These are phyloP conservation scores for Melanomma pulvis-pyrius DNA, from an alignment of 495 filamentous ascomycete genomes.

Conservation along the genomic window DNA sequence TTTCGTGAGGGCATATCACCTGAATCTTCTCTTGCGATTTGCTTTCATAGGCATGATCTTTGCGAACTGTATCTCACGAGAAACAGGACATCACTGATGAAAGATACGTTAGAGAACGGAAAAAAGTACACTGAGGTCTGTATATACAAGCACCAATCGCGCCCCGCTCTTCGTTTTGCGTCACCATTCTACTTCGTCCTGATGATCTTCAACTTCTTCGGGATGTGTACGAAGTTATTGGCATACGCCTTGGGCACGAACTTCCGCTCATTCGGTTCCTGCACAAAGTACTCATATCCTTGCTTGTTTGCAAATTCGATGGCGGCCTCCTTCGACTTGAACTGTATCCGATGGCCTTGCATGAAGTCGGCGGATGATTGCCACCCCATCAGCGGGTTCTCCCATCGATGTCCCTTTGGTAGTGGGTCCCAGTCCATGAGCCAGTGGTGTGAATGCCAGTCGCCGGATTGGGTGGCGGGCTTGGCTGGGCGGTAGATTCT, in stretches of 20 bases:
- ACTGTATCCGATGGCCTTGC: slow-evolving; percentile 88
- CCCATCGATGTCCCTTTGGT: slow-evolving; percentile 87
- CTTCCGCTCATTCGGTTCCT: slow-evolving; percentile 88
- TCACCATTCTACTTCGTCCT: slow-evolving; percentile 74
- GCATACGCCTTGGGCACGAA: slow-evolving; percentile 93
- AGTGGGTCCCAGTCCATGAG: slow-evolving; percentile 98
- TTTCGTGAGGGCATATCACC: too few relatives aligned
- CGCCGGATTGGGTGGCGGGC: slow-evolving; percentile 90
- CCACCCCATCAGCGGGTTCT: slow-evolving; percentile 98
- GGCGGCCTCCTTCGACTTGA: slow-evolving; percentile 93
- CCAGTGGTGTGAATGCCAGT: slow-evolving; percentile 81
- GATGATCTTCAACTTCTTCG: slow-evolving; percentile 87
- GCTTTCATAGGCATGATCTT: too few relatives aligned
- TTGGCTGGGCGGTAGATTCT: slow-evolving; percentile 92
- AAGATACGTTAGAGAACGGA: neutral
- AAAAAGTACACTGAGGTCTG: slow-evolving; percentile 1
- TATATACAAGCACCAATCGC: slow-evolving; percentile 18
- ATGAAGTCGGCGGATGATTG: slow-evolving; percentile 90
- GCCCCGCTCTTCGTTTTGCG: neutral
- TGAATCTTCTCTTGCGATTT: too few relatives aligned
- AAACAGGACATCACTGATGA: neutral
- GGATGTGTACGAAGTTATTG: slow-evolving; percentile 87
- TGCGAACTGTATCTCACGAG: too few relatives aligned
- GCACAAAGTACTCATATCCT: slow-evolving; percentile 98
- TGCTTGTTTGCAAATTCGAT: slow-evolving; percentile 97